Conservation (phyloP, 1,284 basidiomycete genomes). For the Acaromyces ingoldii region DNA sequence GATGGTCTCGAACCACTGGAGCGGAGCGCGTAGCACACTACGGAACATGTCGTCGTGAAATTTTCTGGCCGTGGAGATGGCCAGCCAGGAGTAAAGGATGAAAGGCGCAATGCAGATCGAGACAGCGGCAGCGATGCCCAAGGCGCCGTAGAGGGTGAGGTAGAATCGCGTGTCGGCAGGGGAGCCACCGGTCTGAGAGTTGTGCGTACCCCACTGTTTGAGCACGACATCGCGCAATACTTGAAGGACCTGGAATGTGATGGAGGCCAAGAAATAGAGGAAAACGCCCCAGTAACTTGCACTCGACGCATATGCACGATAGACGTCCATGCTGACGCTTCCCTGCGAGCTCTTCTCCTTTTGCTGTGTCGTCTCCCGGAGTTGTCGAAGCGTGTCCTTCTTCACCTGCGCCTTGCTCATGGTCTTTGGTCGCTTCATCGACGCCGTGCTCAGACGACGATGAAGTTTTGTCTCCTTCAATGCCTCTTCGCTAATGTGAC, state of each 20-base stretch:
- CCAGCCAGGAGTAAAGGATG: conserved; percentile 45
- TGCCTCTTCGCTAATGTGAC: conserved; percentile 23
- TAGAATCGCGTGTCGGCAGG: conserved; percentile 28
- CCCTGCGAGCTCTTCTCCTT: conserved; percentile 44
- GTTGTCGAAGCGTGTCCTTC: conserved; percentile 41
- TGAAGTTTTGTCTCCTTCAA: conserved; percentile 31
- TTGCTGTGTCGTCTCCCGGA: conserved; percentile 36
- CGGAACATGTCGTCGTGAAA: conserved; percentile 48
- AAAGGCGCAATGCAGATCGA: conserved; percentile 45
- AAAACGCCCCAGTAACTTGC: conserved; percentile 31
- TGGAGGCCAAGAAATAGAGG: conserved; percentile 36
- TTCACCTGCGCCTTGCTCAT: conserved; percentile 38
- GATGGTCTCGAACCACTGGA: conserved; percentile 50
- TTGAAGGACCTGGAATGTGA: conserved; percentile 38
- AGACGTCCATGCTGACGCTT: conserved; percentile 42
- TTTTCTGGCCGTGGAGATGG: conserved; percentile 34
- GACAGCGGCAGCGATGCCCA: conserved; percentile 33
- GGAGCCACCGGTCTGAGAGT: conserved; percentile 20
- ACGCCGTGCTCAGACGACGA: conserved; percentile 31
- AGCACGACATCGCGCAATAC: conserved; percentile 45
- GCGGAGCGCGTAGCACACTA: conserved; percentile 35
- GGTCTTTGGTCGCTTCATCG: conserved; percentile 32
- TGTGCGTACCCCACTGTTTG: conserved; percentile 47
- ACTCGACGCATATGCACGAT: conserved; percentile 39
- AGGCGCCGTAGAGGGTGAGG: conserved; percentile 42